A percentile compares a stretch with the other conserved stretches of the same genome.
phyloP scores from a whole-genome alignment of 257 asterid genomes.

The Eustoma russellianum region DNA sequence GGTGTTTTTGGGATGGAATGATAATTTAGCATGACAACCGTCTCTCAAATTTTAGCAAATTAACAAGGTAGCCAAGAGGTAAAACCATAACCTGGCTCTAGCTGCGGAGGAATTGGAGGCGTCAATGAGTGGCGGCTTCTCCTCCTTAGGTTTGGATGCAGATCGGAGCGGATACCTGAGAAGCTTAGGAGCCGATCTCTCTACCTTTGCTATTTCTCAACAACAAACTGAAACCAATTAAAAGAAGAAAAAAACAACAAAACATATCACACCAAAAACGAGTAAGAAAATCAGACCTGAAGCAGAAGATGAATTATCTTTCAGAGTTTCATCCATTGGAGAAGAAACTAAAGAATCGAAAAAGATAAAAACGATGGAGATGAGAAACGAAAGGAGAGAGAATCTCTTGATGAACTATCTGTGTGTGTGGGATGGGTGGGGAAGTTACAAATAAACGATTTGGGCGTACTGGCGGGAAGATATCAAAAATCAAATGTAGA shows the following conservation, averaged over 20 bases:
- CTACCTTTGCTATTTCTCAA: constrained; percentile 15
- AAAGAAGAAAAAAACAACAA: constrained; percentile 4
- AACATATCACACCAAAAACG: neutral
- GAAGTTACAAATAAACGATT: constrained; percentile 5
- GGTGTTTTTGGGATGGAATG: no score
- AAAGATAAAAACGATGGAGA: neutral
- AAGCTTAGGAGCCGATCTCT: constrained; percentile 53
- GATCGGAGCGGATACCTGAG: constrained; percentile 91
- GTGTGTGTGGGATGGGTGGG: neutral
- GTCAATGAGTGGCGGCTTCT: constrained; percentile 52
- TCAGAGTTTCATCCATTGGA: constrained; percentile 8
- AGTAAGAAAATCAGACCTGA: neutral
- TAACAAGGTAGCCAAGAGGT: neutral
- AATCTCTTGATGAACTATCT: neutral
- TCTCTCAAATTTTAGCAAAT: neutral
- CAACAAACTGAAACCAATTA: neutral
- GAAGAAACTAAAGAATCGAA: neutral
- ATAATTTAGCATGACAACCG: no score
- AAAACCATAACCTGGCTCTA: constrained; percentile 25
- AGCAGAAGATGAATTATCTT: neutral
- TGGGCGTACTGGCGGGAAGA: constrained; percentile 3
- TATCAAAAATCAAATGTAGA: constrained; percentile 1
- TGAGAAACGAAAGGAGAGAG: neutral
- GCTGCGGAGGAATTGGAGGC: constrained; percentile 46
- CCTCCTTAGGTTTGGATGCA: constrained; percentile 45